Evolutionary conservation across 176 grass and related monocot genomes (phyloP).

Genomic region (Melocanna baccifera): DNA sequence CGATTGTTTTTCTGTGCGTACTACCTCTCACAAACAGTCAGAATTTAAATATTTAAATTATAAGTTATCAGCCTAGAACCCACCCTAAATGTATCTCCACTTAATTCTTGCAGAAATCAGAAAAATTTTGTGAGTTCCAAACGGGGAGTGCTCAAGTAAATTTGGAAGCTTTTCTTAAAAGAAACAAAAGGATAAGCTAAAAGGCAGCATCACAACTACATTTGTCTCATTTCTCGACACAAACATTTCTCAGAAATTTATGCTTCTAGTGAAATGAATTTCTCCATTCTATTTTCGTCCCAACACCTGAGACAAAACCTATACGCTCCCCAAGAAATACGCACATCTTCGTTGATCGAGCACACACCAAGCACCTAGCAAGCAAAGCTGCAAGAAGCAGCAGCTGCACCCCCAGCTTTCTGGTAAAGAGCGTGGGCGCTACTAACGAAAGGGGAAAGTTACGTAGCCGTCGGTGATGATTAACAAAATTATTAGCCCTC

Average conservation of each 20-base stretch:
- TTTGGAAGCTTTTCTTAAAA: not conserved
- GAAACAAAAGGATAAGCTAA: not conserved
- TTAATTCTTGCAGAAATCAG: not conserved
- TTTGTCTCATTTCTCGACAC: not conserved
- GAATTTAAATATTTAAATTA: no score
- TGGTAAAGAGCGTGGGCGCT: slow-evolving; percentile 43
- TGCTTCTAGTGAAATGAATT: not conserved
- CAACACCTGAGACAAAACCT: slow-evolving; percentile 30
- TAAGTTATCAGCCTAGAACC: no score
- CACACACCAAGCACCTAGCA: not conserved
- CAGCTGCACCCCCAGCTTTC: slow-evolving; percentile 37
- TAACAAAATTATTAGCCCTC: slow-evolving; percentile 54
- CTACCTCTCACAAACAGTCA: no score
- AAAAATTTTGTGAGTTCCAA: not conserved
- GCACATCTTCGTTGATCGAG: not conserved
- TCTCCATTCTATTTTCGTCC: not conserved
- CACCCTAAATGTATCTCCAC: not conserved
- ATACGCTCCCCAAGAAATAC: slow-evolving; percentile 28
- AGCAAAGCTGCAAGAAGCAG: not conserved
- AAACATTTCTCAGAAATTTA: not conserved
- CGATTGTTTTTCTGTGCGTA: no score
- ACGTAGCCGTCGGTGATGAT: slow-evolving; percentile 54
- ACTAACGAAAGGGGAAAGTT: slow-evolving; percentile 54
- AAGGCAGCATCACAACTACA: not conserved
- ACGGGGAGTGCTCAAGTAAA: not conserved